These are phyloP conservation scores for Fragosphaeria purpurea DNA, from an alignment of 2,329 filamentous ascomycete genomes.

Conservation along the genomic window DNA sequence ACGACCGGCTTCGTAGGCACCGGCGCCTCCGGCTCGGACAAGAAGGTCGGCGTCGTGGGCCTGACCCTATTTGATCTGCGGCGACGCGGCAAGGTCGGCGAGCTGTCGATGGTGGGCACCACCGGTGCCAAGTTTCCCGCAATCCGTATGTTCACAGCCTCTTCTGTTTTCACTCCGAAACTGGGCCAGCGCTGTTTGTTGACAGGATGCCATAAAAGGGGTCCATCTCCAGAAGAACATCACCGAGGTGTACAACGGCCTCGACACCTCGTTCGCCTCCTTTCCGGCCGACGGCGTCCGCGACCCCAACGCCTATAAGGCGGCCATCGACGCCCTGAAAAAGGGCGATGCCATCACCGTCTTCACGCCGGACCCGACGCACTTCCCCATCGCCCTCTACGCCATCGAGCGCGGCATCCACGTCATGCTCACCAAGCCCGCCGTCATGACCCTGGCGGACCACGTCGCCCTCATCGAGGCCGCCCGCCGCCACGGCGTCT, in stretches of 20 bases:
- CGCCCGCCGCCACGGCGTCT: conserved; percentile 65
- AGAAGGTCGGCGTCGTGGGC: conserved; percentile 91
- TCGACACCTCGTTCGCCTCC: conserved; percentile 78
- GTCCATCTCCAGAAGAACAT: conserved; percentile 85
- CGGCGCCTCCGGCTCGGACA: conserved; percentile 77
- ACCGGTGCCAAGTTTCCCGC: conserved; percentile 84
- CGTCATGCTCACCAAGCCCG: conserved; percentile 89
- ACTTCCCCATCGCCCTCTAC: conserved; percentile 86
- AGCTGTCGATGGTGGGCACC: conserved; percentile 81
- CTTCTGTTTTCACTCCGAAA: too few relatives aligned
- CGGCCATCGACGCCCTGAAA: conserved; percentile 72
- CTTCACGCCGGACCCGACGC: conserved; percentile 89
- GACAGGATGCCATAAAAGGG: conserved; percentile 33
- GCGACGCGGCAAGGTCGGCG: conserved; percentile 75
- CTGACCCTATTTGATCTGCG: conserved; percentile 83
- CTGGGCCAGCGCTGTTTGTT: not conserved
- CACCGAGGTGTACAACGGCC: conserved; percentile 72
- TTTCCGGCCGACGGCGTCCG: conserved; percentile 64
- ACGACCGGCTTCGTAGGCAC: conserved; percentile 88
- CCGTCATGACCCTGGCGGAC: conserved; percentile 72
- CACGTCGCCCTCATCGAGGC: conserved; percentile 68
- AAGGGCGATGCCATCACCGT: conserved; percentile 87
- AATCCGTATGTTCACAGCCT: conserved; percentile 53
- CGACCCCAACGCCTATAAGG: conserved; percentile 78
- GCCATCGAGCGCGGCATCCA: conserved; percentile 82